These are phyloP conservation scores for Monotropa hypopitys DNA, from an alignment of 179 eudicot genomes.

Conservation along the genomic window DNA sequence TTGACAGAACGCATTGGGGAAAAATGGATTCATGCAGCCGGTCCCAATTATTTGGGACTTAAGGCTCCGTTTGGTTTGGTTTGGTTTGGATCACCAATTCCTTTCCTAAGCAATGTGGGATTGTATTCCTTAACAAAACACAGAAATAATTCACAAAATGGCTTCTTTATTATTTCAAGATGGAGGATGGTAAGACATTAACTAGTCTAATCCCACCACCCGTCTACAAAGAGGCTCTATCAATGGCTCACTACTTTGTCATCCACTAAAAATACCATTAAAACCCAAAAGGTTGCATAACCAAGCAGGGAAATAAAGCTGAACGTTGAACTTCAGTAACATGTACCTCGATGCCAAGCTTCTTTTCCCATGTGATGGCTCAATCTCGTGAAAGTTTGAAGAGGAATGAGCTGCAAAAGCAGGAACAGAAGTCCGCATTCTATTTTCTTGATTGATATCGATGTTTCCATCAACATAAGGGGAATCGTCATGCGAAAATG, in stretches of 20 bases:
- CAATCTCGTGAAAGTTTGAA: constrained; percentile 22
- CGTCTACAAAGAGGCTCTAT: neutral
- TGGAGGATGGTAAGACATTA: neutral
- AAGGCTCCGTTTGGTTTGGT: too few relatives aligned
- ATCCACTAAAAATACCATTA: neutral
- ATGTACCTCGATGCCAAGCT: constrained; percentile 22
- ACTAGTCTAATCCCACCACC: neutral
- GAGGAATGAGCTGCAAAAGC: constrained; percentile 17
- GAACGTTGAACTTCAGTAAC: neutral
- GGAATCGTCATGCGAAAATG: constrained; percentile 13
- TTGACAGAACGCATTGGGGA: too few relatives aligned
- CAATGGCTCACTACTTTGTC: neutral
- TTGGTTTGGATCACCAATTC: too few relatives aligned
- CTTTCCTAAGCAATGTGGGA: too few relatives aligned
- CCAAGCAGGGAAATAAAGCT: neutral
- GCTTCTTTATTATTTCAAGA: neutral
- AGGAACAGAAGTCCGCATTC: neutral
- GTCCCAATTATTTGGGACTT: too few relatives aligned
- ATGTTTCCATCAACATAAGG: constrained; percentile 13
- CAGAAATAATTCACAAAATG: neutral
- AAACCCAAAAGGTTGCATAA: neutral
- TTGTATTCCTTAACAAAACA: too few relatives aligned
- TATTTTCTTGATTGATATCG: constrained; percentile 8
- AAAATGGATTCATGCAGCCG: too few relatives aligned
- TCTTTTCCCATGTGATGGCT: constrained; percentile 19